Base-by-base conservation (phyloP, 805 yeast species). In the Saturnispora ahearnii region DNA sequence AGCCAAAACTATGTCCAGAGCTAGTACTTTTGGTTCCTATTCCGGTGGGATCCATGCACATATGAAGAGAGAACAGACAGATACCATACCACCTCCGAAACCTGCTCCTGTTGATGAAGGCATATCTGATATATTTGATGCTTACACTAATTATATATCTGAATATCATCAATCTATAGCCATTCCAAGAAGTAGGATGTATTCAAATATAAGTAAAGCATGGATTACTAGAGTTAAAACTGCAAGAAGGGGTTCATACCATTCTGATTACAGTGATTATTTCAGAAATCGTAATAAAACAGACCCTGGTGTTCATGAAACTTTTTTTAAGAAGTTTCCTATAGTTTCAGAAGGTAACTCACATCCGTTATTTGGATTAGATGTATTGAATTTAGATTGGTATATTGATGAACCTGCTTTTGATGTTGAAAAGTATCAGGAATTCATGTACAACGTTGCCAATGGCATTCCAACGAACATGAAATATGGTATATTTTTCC, bases 311-410 rank as follows among this genome's bases (percentile, higher is more conserved):
- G 57, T 64, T 5, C 52, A 62, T 11, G 30, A 54, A 22, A 55
- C 46, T 22, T 63, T 66, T 36, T 36, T 61, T 22, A 51, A 57
- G 11, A 62, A 58, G 42, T 66, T 53, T 43, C 65, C 68, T 5
- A 59, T 66, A 18, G 49, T 62, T 8, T 49, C 57, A 3, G 56
- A 60, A 10, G 54, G 53, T 1, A 65, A 69, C 4, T 64, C 72
- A 32, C 82, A 85, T 2, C 74, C 81, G 7, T 64, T 84, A 30
- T 70, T 82, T 57, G 73, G 69, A n/a, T 58, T 77, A 40, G 70
- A 72, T 22, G 59, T 84, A 53, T 34, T 44, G 8, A 30, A 48
- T 36, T 36, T 48, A 11, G 50, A 48, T 36, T 42, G 46, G 46
- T 41, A 32, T n/a, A 73, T 71, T 48, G 73, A 75, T 41, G 69